phyloP scores from a whole-genome alignment of 2,329 filamentous ascomycete genomes.

The Botrytis cinerea region DNA sequence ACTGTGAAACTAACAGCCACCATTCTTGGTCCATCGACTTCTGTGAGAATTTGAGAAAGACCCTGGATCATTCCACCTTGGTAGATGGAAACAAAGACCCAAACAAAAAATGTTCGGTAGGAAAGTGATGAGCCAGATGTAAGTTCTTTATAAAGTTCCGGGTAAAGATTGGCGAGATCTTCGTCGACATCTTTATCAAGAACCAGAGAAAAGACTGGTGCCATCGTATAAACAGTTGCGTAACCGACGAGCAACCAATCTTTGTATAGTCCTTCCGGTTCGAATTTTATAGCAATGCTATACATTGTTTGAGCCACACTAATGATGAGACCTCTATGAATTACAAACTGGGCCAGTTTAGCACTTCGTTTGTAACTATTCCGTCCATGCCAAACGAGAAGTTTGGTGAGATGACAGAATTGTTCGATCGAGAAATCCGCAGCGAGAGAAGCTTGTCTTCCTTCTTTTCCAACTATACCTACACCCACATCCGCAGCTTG shows the following conservation, averaged over 20 bases:
- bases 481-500: constrained; percentile 97
- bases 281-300: constrained; percentile 87
- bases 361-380: constrained; percentile 96
- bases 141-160: constrained; percentile 97
- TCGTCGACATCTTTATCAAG: constrained; percentile 96
- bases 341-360: constrained; percentile 96
- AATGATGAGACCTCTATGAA: constrained; percentile 94
- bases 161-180: constrained; percentile 88
- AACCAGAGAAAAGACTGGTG: constrained; percentile 88
- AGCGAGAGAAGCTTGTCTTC: constrained; percentile 87
- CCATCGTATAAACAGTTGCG: constrained; percentile 92
- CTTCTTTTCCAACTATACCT: constrained; percentile 97
- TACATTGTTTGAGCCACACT: constrained; percentile 96
- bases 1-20: constrained; percentile 90
- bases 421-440: constrained; percentile 97
- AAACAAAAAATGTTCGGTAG: constrained; percentile 94
- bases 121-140: constrained; percentile 83
- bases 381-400: constrained; percentile 97
- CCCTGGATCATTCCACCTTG: constrained; percentile 95
- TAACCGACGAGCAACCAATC: constrained; percentile 98
- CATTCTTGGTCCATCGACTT: constrained; percentile 73
- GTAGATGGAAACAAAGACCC: constrained; percentile 93
- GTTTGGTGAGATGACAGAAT: constrained; percentile 91
- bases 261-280: constrained; percentile 91
- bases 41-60: constrained; percentile 84